phyloP scores from a whole-genome alignment of 1,139 yeast species.

The Kodamaea alishanica region DNA sequence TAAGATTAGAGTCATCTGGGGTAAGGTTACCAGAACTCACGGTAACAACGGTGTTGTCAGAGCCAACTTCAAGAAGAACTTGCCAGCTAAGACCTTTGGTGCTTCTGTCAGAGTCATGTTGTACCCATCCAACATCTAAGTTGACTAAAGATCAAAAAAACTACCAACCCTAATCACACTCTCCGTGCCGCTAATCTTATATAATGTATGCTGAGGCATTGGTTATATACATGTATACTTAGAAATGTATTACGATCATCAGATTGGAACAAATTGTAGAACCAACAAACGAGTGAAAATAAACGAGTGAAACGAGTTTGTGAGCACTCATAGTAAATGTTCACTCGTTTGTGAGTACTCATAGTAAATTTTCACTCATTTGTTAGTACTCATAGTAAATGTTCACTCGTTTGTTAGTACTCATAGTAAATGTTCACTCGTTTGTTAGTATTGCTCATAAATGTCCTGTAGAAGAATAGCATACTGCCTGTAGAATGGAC shows the following conservation, averaged over 20 bases:
- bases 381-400: too few relatives aligned
- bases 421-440: too few relatives aligned
- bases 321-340: too few relatives aligned
- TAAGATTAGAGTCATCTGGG: slow-evolving; percentile 99
- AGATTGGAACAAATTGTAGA: too few relatives aligned
- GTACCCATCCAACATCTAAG: slow-evolving; percentile 99
- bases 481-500: too few relatives aligned
- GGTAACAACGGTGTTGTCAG: slow-evolving; percentile 98
- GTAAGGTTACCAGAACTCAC: slow-evolving; percentile 96
- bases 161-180: slow-evolving; percentile 2
- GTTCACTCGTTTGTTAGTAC: too few relatives aligned
- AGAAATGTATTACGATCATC: slow-evolving; percentile 8
- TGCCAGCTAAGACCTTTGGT: slow-evolving; percentile 99
- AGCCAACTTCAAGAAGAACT: slow-evolving; percentile 98
- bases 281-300: too few relatives aligned
- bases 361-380: too few relatives aligned
- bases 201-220: slow-evolving; percentile 3
- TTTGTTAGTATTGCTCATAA: too few relatives aligned
- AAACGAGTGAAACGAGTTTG: too few relatives aligned
- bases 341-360: too few relatives aligned
- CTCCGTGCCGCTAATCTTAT: slow-evolving; percentile 6
- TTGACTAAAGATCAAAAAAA: slow-evolving; percentile 10
- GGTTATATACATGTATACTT: slow-evolving; percentile 11
- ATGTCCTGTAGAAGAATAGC: too few relatives aligned
- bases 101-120: slow-evolving; percentile 99